Percentiles rank a stretch among this genome's conserved stretches.
These are phyloP conservation scores for Colletotrichum sojae DNA, from an alignment of 2,329 filamentous ascomycete species.

Conservation along the genomic window DNA sequence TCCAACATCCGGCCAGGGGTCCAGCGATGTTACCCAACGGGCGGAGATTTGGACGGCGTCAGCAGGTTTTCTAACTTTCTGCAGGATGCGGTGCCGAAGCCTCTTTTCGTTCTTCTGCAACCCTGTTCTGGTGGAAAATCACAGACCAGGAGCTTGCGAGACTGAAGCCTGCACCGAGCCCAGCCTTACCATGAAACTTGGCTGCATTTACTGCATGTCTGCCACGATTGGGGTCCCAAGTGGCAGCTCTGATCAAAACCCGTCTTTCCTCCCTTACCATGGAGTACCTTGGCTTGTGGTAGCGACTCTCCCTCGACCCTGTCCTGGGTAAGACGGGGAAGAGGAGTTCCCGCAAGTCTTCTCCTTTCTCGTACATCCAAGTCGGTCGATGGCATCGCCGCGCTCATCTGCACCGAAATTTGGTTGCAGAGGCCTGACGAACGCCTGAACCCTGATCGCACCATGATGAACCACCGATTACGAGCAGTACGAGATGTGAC, in stretches of 20 bases:
- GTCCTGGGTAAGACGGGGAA: too few relatives aligned
- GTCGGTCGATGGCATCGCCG: too few relatives aligned
- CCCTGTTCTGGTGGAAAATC: constrained; percentile 9
- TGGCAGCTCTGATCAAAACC: constrained; percentile 17
- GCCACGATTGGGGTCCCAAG: constrained; percentile 23
- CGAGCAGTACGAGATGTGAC: not conserved
- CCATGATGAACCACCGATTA: not conserved
- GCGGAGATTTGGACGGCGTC: constrained; percentile 19
- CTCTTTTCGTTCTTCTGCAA: not conserved
- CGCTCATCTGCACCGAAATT: too few relatives aligned
- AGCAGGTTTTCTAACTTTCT: not conserved
- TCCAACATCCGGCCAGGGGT: constrained; percentile 17
- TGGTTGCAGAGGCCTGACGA: too few relatives aligned
- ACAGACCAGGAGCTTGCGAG: constrained; percentile 18
- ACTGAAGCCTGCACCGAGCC: not conserved
- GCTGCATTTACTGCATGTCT: not conserved
- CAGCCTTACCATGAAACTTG: constrained; percentile 22
- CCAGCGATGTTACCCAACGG: constrained; percentile 12
- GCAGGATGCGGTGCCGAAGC: not conserved
- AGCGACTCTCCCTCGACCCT: too few relatives aligned
- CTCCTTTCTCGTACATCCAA: too few relatives aligned
- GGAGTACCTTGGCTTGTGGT: too few relatives aligned
- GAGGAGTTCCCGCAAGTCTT: too few relatives aligned
- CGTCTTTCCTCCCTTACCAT: not conserved
- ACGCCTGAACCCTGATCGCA: too few relatives aligned